Conservation (phyloP, 768 basidiomycete genomes). For the Flagelloscypha sp. region DNA sequence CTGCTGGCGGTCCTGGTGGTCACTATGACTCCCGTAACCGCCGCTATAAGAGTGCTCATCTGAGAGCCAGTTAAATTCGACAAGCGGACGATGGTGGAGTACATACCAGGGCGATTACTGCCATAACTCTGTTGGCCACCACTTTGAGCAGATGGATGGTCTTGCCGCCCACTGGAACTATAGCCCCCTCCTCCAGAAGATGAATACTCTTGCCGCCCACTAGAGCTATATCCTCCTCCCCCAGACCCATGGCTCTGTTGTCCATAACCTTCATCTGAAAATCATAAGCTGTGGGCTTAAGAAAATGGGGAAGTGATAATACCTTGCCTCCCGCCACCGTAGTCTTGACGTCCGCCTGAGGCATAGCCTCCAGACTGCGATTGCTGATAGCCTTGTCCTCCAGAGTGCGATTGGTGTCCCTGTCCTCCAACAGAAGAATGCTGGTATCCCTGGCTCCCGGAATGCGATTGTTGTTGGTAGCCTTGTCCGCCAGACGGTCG, state of each 20-base stretch:
- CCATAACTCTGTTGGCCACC: background rate
- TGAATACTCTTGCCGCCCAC: background rate
- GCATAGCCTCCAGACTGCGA: constrained; percentile 1
- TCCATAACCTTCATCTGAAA: constrained; percentile 6
- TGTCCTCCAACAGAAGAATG: constrained; percentile 4
- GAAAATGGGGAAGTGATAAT: too few relatives aligned
- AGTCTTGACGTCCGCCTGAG: constrained; percentile 3
- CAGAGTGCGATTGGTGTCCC: constrained; percentile 3
- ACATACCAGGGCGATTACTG: background rate
- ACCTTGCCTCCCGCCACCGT: background rate
- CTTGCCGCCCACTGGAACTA: constrained; percentile 1
- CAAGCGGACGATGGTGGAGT: background rate
- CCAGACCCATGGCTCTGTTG: background rate
- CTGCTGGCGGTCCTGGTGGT: too few relatives aligned
- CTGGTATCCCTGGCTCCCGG: too few relatives aligned
- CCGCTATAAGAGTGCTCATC: background rate
- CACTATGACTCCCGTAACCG: too few relatives aligned
- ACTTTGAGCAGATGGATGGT: background rate
- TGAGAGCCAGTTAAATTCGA: background rate
- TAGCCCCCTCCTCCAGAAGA: constrained; percentile 1
- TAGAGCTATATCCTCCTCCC: background rate
- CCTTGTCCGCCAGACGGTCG: constrained; percentile 5
- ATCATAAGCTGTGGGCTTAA: too few relatives aligned
- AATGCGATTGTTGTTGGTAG: constrained; percentile 6
- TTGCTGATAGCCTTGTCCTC: constrained; percentile 3